Conservation (phyloP, 768 basidiomycete genomes). For the Pulveroboletus ravenelii region DNA sequence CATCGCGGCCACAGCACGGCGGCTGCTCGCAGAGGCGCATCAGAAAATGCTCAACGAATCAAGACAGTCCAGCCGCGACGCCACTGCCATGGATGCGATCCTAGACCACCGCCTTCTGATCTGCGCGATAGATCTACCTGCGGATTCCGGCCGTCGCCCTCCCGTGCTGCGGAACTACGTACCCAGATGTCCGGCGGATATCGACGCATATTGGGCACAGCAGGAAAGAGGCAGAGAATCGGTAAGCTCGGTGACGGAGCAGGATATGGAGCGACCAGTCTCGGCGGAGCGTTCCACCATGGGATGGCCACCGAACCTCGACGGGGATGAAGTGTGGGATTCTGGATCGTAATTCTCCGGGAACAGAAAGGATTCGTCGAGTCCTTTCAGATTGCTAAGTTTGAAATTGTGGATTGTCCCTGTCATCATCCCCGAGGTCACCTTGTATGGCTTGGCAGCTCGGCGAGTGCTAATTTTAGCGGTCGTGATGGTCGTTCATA, state of each 20-base stretch:
- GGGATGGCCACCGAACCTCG: conserved; percentile 22
- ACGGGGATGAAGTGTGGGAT: conserved; percentile 23
- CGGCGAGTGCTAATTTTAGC: conserved; percentile 20
- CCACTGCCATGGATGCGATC: conserved; percentile 45
- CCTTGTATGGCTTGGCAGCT: conserved; percentile 19
- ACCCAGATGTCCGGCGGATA: conserved; percentile 28
- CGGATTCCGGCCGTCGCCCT: not conserved
- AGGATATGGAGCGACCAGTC: conserved; percentile 25
- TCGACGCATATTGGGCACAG: conserved; percentile 36
- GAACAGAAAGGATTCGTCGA: conserved; percentile 3
- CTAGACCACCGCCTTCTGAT: conserved; percentile 32
- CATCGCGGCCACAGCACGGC: conserved; percentile 4
- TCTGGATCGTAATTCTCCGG: conserved; percentile 10
- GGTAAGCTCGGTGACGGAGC: not conserved
- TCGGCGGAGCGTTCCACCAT: conserved; percentile 47
- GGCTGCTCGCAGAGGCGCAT: conserved; percentile 28
- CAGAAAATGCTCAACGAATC: conserved; percentile 27
- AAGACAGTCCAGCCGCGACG: conserved; percentile 29
- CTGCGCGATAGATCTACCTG: conserved; percentile 4
- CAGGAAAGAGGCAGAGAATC: conserved; percentile 15
- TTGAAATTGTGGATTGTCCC: conserved; percentile 6
- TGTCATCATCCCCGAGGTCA: conserved; percentile 17
- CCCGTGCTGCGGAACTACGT: conserved; percentile 18
- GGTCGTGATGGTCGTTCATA: conserved; percentile 1
- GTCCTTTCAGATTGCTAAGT: conserved; percentile 19